These are phyloP conservation scores for Fennellomyces sp. DNA, from an alignment of 371 early-diverging fungal genomes.

Conservation along the genomic window DNA sequence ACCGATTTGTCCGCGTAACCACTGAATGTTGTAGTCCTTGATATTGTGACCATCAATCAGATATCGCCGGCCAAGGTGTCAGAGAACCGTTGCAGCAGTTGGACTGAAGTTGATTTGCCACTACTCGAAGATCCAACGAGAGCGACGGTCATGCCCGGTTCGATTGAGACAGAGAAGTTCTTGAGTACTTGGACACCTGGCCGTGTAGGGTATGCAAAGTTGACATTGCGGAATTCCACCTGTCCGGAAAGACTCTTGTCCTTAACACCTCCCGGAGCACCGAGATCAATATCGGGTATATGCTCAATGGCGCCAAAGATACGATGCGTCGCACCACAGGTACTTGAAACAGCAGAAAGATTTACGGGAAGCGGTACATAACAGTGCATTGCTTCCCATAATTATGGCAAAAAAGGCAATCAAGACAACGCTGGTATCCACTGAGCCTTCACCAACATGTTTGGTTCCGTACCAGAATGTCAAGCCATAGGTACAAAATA, in stretches of 20 bases:
- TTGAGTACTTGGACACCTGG: constrained; percentile 73
- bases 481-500: constrained; percentile 63
- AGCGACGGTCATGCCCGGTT: constrained; percentile 79
- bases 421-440: constrained; percentile 33
- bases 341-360: constrained; percentile 64
- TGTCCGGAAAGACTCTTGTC: constrained; percentile 55
- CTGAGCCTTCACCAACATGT: constrained; percentile 29
- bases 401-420: constrained; percentile 74
- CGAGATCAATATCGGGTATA: constrained; percentile 66
- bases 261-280: constrained; percentile 52
- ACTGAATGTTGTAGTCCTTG: constrained; percentile 67
- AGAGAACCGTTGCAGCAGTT: constrained; percentile 92
- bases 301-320: constrained; percentile 84
- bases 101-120: constrained; percentile 90
- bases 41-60: constrained; percentile 74
- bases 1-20: constrained; percentile 80
- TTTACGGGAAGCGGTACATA: constrained; percentile 55
- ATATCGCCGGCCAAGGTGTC: constrained; percentile 67
- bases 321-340: constrained; percentile 66
- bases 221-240: constrained; percentile 74
- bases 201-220: constrained; percentile 78
- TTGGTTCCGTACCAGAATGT: constrained; percentile 71
- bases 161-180: constrained; percentile 58
- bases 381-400: constrained; percentile 53
- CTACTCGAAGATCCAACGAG: constrained; percentile 87